These are phyloP conservation scores for Stenogyne calaminthoides DNA, from an alignment of 305 asterid genomes.

Conservation along the genomic window DNA sequence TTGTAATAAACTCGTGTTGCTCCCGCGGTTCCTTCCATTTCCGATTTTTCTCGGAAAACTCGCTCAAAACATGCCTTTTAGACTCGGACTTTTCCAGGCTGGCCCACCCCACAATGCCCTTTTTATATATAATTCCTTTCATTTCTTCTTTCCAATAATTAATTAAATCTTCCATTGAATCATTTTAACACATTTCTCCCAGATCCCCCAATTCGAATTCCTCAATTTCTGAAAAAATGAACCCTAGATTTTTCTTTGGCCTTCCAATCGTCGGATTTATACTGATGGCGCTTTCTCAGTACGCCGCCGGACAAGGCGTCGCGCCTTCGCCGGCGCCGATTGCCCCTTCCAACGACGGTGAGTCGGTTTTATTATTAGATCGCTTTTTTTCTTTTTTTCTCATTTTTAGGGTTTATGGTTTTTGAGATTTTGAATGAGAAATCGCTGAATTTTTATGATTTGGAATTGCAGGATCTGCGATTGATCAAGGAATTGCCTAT, in stretches of 20 bases:
- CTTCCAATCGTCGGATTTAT: constrained; percentile 44
- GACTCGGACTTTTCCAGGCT: constrained; percentile 8
- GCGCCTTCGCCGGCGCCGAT: constrained; percentile 56
- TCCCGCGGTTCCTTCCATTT: background rate
- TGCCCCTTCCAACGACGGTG: constrained; percentile 56
- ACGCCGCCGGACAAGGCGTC: constrained; percentile 42
- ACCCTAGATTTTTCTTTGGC: constrained; percentile 30
- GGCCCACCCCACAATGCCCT: background rate
- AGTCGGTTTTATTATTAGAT: constrained; percentile 5
- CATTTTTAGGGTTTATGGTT: background rate
- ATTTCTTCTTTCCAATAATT: background rate
- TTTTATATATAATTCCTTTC: background rate
- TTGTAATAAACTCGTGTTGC: constrained; percentile 11
- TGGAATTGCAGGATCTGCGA: constrained; percentile 54
- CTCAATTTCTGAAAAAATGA: constrained; percentile 24
- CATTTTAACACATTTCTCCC: background rate
- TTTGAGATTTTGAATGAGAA: background rate
- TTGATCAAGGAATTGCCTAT: constrained; percentile 81
- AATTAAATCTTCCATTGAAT: background rate
- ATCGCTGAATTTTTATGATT: background rate
- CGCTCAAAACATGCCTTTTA: constrained; percentile 16
- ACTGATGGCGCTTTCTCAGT: constrained; percentile 40
- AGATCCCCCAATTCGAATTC: constrained; percentile 24
- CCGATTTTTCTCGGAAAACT: constrained; percentile 13
- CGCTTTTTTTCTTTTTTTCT: background rate